These are phyloP conservation scores for Paxillus rubicundulus DNA, from an alignment of 768 basidiomycete species.

Conservation along the genomic window DNA sequence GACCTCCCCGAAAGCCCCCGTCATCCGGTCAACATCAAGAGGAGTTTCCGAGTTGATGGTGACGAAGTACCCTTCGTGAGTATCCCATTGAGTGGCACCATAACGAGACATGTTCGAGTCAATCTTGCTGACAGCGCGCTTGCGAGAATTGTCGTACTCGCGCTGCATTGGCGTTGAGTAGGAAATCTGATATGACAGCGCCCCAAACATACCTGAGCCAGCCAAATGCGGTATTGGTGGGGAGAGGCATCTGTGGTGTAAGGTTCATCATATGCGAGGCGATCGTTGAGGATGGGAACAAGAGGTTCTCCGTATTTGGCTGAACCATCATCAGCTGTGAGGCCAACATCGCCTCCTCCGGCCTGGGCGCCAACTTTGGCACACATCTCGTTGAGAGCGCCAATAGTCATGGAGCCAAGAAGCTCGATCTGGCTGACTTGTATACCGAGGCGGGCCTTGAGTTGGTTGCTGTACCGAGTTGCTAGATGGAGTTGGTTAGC, in stretches of 20 bases:
- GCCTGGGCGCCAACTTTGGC: slow-evolving; percentile 14
- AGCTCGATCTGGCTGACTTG: slow-evolving; percentile 25
- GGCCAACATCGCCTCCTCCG: slow-evolving; percentile 1
- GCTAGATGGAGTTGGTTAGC: slow-evolving; percentile 9
- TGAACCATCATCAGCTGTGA: slow-evolving; percentile 22
- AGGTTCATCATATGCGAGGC: slow-evolving; percentile 31
- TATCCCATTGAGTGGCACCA: slow-evolving; percentile 34
- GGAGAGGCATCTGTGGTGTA: slow-evolving; percentile 29
- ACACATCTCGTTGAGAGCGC: slow-evolving; percentile 24
- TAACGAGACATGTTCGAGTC: slow-evolving; percentile 31
- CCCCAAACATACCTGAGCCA: slow-evolving; percentile 26
- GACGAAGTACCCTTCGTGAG: slow-evolving; percentile 27
- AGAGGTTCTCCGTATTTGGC: slow-evolving; percentile 28
- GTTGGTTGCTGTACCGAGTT: slow-evolving; percentile 30
- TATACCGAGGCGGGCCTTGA: slow-evolving; percentile 26
- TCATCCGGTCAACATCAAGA: slow-evolving; percentile 28
- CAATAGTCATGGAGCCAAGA: slow-evolving; percentile 25
- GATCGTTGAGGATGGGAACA: slow-evolving; percentile 29
- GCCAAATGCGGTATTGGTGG: slow-evolving; percentile 30
- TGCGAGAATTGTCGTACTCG: slow-evolving; percentile 29
- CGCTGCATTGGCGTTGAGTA: slow-evolving; percentile 10
- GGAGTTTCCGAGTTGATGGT: slow-evolving; percentile 20
- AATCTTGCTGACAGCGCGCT: slow-evolving; percentile 27
- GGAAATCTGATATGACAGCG: neutral
- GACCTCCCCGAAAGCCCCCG: slow-evolving; percentile 24